phyloP scores from a whole-genome alignment of 371 early-diverging fungal genomes.

The Lichtheimia hyalospora region DNA sequence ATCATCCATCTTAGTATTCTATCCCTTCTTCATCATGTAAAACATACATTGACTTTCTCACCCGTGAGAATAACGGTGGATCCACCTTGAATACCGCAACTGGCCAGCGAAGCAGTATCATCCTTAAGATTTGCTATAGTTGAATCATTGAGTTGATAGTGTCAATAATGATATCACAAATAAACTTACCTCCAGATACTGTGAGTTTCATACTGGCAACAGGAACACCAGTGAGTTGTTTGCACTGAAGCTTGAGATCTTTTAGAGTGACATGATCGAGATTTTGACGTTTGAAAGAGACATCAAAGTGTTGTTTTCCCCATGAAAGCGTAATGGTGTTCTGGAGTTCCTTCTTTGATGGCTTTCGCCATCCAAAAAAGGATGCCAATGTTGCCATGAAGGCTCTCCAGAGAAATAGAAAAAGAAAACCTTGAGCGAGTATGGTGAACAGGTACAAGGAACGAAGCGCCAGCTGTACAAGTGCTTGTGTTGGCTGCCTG shows the following conservation, averaged over 20 bases:
- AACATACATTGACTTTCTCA: constrained; percentile 53
- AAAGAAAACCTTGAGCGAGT: constrained; percentile 7
- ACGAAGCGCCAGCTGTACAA: no score
- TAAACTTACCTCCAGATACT: constrained; percentile 44
- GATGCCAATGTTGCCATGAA: constrained; percentile 33
- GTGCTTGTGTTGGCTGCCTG: no score
- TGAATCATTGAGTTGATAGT: background rate
- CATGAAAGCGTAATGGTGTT: constrained; percentile 36
- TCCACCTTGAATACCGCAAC: constrained; percentile 53
- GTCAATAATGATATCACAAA: background rate
- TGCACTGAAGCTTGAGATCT: constrained; percentile 44
- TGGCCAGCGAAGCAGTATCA: constrained; percentile 55
- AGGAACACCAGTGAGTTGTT: constrained; percentile 43
- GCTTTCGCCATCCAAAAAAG: constrained; percentile 36
- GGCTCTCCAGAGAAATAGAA: constrained; percentile 20
- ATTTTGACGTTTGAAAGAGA: constrained; percentile 38
- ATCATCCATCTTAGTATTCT: constrained; percentile 1
- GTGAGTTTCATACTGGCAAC: constrained; percentile 44
- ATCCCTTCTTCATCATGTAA: background rate
- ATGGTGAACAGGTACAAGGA: constrained; percentile 2
- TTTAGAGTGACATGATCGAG: constrained; percentile 38
- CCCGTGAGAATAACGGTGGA: constrained; percentile 54
- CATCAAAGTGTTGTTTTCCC: constrained; percentile 26
- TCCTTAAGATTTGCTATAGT: constrained; percentile 59
- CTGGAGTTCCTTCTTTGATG: constrained; percentile 32